phyloP scores from a whole-genome alignment of 179 eudicot genomes.

The Spergularia azorica region DNA sequence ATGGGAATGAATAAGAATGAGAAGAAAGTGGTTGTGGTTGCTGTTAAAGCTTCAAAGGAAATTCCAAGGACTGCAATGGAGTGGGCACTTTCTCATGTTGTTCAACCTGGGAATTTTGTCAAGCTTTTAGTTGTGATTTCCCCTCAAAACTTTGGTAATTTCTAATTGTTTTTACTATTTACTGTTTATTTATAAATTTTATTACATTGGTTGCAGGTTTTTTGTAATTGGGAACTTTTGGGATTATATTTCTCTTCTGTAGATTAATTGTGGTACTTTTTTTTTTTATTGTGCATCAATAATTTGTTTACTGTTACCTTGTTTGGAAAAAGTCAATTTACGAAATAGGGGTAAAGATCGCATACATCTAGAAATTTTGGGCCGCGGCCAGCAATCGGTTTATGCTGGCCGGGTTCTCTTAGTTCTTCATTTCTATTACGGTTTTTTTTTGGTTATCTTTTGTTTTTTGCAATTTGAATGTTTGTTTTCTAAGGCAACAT shows the following conservation, averaged over 20 bases:
- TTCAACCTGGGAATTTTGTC: slow-evolving; percentile 62
- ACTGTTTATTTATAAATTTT: background rate
- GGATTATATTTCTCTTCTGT: too few species aligned
- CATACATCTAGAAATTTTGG: background rate
- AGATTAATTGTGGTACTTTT: background rate
- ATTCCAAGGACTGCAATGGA: slow-evolving; percentile 57
- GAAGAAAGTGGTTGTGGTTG: slow-evolving; percentile 57
- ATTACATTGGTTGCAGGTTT: background rate
- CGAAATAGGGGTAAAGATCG: background rate
- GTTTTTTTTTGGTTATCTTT: background rate
- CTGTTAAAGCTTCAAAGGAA: slow-evolving; percentile 58
- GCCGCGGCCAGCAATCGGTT: background rate
- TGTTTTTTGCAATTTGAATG: too few species aligned
- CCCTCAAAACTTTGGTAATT: slow-evolving; percentile 46
- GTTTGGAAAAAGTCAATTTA: background rate
- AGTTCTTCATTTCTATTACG: background rate
- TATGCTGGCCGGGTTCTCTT: background rate
- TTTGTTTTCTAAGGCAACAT: too few species aligned
- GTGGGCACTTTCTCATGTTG: slow-evolving; percentile 77
- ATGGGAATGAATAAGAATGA: slow-evolving; percentile 18
- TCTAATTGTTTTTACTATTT: background rate
- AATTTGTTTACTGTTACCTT: background rate
- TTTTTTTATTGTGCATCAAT: background rate
- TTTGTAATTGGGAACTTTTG: too few species aligned
- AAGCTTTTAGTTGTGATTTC: slow-evolving; percentile 63